phyloP scores from a whole-genome alignment of 2,329 filamentous ascomycete genomes.

The Nigrograna mackinnonii region DNA sequence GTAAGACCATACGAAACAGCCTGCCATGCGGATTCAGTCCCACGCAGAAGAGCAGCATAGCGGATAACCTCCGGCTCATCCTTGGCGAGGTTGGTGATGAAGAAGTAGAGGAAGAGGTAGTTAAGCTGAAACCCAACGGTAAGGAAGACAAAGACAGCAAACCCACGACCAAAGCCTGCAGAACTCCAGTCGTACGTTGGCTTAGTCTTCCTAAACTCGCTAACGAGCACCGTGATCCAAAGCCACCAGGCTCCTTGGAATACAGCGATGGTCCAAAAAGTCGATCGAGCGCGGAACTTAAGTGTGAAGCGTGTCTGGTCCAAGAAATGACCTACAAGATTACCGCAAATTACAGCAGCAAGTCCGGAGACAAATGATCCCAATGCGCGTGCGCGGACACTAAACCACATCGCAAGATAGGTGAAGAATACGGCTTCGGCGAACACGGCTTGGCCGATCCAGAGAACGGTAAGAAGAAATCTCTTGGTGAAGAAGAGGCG shows the following conservation, averaged over 20 bases:
- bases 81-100: constrained; percentile 67
- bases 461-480: constrained; percentile 67
- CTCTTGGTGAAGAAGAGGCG: constrained; percentile 63
- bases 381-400: constrained; percentile 68
- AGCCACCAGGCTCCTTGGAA: constrained; percentile 73
- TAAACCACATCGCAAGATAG: constrained; percentile 70
- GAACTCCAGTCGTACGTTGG: constrained; percentile 70
- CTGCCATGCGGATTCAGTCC: constrained; percentile 74
- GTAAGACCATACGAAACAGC: constrained; percentile 72
- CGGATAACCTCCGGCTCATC: constrained; percentile 68
- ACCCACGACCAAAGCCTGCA: constrained; percentile 66
- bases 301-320: constrained; percentile 61
- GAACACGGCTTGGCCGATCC: constrained; percentile 73
- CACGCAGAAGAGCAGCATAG: constrained; percentile 68
- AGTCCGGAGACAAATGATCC: constrained; percentile 73
- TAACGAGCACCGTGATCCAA: constrained; percentile 69
- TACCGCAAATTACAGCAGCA: constrained; percentile 67
- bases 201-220: constrained; percentile 58
- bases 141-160: constrained; percentile 70
- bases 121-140: constrained; percentile 72
- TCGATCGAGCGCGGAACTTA: constrained; percentile 56
- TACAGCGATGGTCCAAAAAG: constrained; percentile 58
- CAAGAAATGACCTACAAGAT: constrained; percentile 67
- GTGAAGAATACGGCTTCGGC: constrained; percentile 75
- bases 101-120: constrained; percentile 75